phyloP scores from a whole-genome alignment of 78 protist species.

The Dictyostelium purpureum region DNA sequence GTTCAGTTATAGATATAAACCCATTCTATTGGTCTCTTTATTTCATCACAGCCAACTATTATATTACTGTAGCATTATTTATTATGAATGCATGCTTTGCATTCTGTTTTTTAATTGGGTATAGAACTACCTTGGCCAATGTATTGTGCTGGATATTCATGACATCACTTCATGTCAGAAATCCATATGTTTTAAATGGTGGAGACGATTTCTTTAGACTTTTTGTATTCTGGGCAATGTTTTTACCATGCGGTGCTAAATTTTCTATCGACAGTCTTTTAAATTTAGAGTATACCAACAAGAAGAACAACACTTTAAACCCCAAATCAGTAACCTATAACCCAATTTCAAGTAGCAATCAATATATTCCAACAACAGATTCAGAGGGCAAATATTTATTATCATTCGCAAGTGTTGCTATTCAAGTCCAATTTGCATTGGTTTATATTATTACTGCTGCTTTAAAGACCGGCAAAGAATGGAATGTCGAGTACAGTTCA shows the following conservation, averaged over 20 bases:
- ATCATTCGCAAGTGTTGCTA: not conserved
- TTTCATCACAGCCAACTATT: not conserved
- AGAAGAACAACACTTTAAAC: not conserved
- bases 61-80: not conserved
- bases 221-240: conserved; percentile 48
- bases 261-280: conserved; percentile 10
- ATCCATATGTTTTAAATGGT: conserved; percentile 62
- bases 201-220: conserved; percentile 70
- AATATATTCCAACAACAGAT: conserved; percentile 32
- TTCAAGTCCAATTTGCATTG: conserved; percentile 11
- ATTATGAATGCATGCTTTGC: not conserved
- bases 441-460: conserved; percentile 27
- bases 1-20: not conserved
- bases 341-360: not conserved
- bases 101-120: conserved; percentile 6
- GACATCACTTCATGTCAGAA: conserved; percentile 30
- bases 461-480: conserved; percentile 44
- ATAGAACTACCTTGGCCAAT: not conserved
- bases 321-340: not conserved
- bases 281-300: conserved; percentile 33
- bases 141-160: conserved; percentile 6
- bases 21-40: conserved; percentile 37
- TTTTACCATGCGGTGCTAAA: conserved; percentile 42
- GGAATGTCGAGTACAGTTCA: conserved; percentile 39
- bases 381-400: conserved; percentile 19